phyloP scores from a whole-genome alignment of 768 basidiomycete genomes.

The Paxillus ammoniavirescens region DNA sequence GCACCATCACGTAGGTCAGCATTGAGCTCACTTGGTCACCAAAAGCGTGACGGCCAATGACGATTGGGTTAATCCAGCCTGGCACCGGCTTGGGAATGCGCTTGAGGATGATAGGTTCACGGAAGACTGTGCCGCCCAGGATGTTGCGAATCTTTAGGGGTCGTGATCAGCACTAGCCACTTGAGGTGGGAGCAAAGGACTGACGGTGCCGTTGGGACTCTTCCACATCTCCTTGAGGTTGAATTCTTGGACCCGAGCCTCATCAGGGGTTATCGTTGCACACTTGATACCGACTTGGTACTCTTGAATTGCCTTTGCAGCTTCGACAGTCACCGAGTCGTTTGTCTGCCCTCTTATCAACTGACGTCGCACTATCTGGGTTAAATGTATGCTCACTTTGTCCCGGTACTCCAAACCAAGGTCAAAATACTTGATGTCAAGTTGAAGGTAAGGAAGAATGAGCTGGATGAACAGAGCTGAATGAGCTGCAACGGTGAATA shows the following conservation, averaged over 20 bases:
- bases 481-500: neutral
- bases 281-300: constrained; percentile 98
- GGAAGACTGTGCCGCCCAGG: constrained; percentile 96
- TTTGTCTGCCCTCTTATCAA: constrained; percentile 61
- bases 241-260: constrained; percentile 94
- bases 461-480: constrained; percentile 52
- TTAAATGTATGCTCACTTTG: constrained; percentile 45
- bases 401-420: constrained; percentile 95
- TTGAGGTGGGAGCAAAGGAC: constrained; percentile 25
- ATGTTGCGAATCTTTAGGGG: constrained; percentile 85
- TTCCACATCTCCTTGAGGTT: constrained; percentile 99
- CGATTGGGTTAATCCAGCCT: constrained; percentile 95
- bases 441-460: constrained; percentile 90
- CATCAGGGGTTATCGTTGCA: constrained; percentile 98
- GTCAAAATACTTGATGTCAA: constrained; percentile 98
- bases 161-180: neutral
- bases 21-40: constrained; percentile 75
- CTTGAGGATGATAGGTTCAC: constrained; percentile 92
- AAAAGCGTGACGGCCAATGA: constrained; percentile 96
- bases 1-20: constrained; percentile 6
- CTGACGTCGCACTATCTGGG: neutral
- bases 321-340: constrained; percentile 90
- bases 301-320: constrained; percentile 91
- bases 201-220: constrained; percentile 91
- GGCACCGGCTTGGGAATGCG: constrained; percentile 92